These are phyloP conservation scores for Candida andamanensis DNA, from an alignment of 805 yeast genomes.

Conservation along the genomic window DNA sequence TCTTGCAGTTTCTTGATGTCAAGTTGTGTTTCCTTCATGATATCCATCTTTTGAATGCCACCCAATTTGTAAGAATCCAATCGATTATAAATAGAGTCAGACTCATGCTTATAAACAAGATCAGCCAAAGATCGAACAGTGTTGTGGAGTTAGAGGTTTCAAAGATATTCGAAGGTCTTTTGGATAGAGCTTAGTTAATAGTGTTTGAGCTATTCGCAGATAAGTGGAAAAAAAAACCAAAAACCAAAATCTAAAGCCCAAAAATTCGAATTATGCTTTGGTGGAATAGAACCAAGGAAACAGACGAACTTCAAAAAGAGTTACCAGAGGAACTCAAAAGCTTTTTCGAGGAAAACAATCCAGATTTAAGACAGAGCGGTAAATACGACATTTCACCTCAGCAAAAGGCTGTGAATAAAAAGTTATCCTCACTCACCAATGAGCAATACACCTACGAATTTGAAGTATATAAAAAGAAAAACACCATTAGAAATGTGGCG, in stretches of 20 bases:
- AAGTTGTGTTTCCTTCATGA: slow-evolving; percentile 8
- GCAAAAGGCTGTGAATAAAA: slow-evolving; percentile 22
- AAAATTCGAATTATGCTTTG: slow-evolving; percentile 8
- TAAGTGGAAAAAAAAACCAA: too few relatives aligned
- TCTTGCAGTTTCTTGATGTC: slow-evolving; percentile 9
- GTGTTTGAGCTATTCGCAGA: too few relatives aligned
- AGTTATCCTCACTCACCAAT: slow-evolving; percentile 15
- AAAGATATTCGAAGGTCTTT: slow-evolving; percentile 34
- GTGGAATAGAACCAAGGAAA: slow-evolving; percentile 15
- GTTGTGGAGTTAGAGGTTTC: slow-evolving; percentile 33
- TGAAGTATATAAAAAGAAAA: slow-evolving; percentile 25
- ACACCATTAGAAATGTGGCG: slow-evolving; percentile 20
- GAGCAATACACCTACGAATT: slow-evolving; percentile 21
- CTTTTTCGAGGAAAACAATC: slow-evolving; percentile 28
- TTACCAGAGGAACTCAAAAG: slow-evolving; percentile 28
- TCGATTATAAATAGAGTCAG: slow-evolving; percentile 32
- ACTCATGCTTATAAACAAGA: slow-evolving; percentile 21
- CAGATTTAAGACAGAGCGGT: slow-evolving; percentile 19
- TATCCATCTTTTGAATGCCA: slow-evolving; percentile 15
- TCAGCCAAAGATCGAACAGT: slow-evolving; percentile 12
- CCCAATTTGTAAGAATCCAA: slow-evolving; percentile 28
- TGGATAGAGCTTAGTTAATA: slow-evolving; percentile 21
- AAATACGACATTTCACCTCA: slow-evolving; percentile 22
- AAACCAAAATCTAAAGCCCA: too few relatives aligned
- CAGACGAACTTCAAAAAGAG: slow-evolving; percentile 27